Conservation (phyloP, 2,329 filamentous ascomycete genomes). For the Scorias spongiosa region DNA sequence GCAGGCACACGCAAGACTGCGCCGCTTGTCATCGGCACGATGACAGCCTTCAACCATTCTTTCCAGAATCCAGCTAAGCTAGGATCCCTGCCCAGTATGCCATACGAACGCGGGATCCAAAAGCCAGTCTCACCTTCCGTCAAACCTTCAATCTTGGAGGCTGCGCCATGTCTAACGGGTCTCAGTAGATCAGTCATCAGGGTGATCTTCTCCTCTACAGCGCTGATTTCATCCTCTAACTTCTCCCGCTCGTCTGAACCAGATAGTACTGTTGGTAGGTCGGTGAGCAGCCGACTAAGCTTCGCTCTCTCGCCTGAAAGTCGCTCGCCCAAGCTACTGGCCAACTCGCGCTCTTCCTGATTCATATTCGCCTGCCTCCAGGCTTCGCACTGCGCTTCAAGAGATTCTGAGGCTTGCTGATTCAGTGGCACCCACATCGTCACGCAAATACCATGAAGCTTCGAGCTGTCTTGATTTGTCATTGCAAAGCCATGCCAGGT, state of each 20-base stretch:
- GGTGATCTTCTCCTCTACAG: conserved; percentile 91
- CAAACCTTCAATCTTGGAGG: conserved; percentile 91
- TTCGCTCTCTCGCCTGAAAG: conserved; percentile 78
- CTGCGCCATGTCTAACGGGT: conserved; percentile 82
- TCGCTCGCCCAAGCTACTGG: conserved; percentile 77
- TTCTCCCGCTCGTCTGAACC: conserved; percentile 68
- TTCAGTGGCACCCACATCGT: conserved; percentile 87
- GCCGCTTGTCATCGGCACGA: conserved; percentile 93
- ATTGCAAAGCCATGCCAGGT: conserved; percentile 99
- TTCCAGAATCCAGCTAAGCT: conserved; percentile 90
- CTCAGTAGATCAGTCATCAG: conserved; percentile 93
- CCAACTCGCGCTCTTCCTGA: conserved; percentile 76
- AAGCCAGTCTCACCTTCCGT: conserved; percentile 91
- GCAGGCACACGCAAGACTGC: conserved; percentile 66
- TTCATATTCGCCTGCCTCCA: conserved; percentile 58
- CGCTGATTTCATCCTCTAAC: conserved; percentile 85
- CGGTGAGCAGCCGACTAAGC: conserved; percentile 71
- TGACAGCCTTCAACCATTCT: conserved; percentile 85
- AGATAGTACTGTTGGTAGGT: conserved; percentile 64
- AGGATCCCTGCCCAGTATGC: conserved; percentile 72
- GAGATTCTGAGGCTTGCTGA: conserved; percentile 63
- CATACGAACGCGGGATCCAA: conserved; percentile 89
- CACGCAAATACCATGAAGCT: conserved; percentile 79
- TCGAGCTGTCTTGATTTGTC: conserved; percentile 84
- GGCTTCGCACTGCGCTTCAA: conserved; percentile 48